Conservation (phyloP, 2,329 filamentous ascomycete genomes). For the Xylariaceae sp. region DNA sequence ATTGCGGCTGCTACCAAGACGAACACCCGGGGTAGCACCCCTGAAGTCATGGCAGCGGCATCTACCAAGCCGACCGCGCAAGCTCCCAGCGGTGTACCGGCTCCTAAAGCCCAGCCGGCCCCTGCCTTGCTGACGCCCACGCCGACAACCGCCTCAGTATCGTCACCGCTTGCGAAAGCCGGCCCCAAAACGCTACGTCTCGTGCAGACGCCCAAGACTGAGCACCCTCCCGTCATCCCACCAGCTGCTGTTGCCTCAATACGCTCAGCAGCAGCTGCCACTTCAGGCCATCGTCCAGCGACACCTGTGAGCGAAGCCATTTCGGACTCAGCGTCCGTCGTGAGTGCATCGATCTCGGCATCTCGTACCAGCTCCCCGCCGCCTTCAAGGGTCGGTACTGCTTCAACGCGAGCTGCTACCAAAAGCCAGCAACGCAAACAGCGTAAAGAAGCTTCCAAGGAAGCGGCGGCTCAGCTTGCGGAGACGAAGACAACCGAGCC, state of each 20-base stretch:
- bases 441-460: slow-evolving; percentile 59
- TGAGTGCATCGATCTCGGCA: slow-evolving; percentile 61
- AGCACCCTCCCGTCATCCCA: slow-evolving; percentile 36
- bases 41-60: too few species aligned
- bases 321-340: slow-evolving; percentile 69
- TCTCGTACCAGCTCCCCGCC: slow-evolving; percentile 68
- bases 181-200: slow-evolving; percentile 62
- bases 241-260: slow-evolving; percentile 23
- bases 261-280: slow-evolving; percentile 20
- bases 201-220: slow-evolving; percentile 57
- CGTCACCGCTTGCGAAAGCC: slow-evolving; percentile 43
- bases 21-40: slow-evolving; percentile 14
- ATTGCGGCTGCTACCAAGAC: slow-evolving; percentile 41
- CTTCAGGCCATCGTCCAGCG: slow-evolving; percentile 48
- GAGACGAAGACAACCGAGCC: slow-evolving; percentile 44
- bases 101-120: slow-evolving; percentile 25
- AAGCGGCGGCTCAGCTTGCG: slow-evolving; percentile 49
- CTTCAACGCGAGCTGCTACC: slow-evolving; percentile 60
- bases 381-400: slow-evolving; percentile 57
- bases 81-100: slow-evolving; percentile 24
- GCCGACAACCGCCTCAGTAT: slow-evolving; percentile 36
- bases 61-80: too few species aligned
- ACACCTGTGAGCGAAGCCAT: slow-evolving; percentile 67
- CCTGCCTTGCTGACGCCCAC: slow-evolving; percentile 44
- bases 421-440: slow-evolving; percentile 76